Evolutionary conservation across 257 asterid genomes (phyloP).

Genomic region (Solanum chilense): DNA sequence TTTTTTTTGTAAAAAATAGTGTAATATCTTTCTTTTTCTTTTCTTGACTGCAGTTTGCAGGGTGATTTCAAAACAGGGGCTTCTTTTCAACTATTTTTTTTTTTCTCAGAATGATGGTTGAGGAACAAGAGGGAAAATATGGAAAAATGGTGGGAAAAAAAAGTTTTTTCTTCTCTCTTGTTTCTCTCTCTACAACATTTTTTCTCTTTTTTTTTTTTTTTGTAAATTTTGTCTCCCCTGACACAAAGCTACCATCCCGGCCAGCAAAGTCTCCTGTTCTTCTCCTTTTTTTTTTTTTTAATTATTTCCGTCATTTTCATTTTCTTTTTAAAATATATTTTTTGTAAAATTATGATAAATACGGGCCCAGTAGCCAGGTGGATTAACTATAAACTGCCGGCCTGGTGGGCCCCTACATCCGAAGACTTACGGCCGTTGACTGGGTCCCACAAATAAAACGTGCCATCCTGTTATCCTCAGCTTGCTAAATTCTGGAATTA

Average conservation of each 20-base stretch:
- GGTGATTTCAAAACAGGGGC: conserved; percentile 78
- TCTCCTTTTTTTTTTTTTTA: not conserved
- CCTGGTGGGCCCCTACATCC: not conserved
- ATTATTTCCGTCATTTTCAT: not conserved
- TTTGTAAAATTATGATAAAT: not conserved
- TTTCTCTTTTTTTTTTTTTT: not conserved
- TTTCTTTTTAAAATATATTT: not conserved
- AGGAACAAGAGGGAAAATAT: not conserved
- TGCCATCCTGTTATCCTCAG: not conserved
- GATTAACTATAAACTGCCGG: not conserved
- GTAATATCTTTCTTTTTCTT: not conserved
- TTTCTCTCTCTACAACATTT: conserved; percentile 27
- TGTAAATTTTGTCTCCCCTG: not conserved
- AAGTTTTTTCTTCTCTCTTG: conserved; percentile 21
- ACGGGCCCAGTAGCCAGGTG: not conserved
- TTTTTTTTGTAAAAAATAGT: not conserved
- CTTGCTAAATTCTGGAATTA: not conserved
- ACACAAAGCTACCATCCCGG: not conserved
- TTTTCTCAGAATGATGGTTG: conserved; percentile 38
- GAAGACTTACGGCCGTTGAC: not conserved
- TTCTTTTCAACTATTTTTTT: conserved; percentile 43
- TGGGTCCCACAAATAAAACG: not conserved
- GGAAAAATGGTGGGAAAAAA: conserved; percentile 17
- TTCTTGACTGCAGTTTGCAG: conserved; percentile 55
- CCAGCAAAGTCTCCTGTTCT: not conserved